phyloP scores from a whole-genome alignment of 371 early-diverging fungal species.

The Basidiobolus meristosporus region DNA sequence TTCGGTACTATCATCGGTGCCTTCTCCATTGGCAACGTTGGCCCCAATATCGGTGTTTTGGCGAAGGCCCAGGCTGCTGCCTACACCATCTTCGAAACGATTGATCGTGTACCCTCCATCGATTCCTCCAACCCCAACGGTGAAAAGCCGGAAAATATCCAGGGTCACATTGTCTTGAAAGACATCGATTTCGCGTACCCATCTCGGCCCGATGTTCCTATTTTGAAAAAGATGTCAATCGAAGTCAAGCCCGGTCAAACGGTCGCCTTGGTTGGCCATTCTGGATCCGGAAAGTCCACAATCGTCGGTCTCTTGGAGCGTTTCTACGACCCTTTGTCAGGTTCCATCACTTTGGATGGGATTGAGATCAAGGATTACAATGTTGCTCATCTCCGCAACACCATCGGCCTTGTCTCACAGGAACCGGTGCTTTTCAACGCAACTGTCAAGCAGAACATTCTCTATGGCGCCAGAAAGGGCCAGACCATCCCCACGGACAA shows the following conservation, averaged over 20 bases:
- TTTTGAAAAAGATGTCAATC: constrained; percentile 34
- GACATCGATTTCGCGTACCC: constrained; percentile 58
- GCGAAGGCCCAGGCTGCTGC: constrained; percentile 33
- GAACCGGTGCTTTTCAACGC: constrained; percentile 76
- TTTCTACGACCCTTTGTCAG: constrained; percentile 60
- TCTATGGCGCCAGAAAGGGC: constrained; percentile 29
- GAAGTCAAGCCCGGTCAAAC: constrained; percentile 49
- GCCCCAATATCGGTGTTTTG: no score
- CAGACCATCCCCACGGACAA: constrained; percentile 8
- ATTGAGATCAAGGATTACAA: constrained; percentile 40
- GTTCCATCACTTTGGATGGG: constrained; percentile 50
- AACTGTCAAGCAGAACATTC: constrained; percentile 60
- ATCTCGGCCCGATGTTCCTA: constrained; percentile 48
- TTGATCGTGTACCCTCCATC: constrained; percentile 55
- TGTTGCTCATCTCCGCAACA: constrained; percentile 43
- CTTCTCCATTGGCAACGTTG: no score
- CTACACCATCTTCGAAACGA: constrained; percentile 42
- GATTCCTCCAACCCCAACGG: constrained; percentile 33
- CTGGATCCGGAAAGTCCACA: constrained; percentile 85
- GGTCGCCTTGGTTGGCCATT: constrained; percentile 65
- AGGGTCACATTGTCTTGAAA: constrained; percentile 53
- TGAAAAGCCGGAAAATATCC: constrained; percentile 12
- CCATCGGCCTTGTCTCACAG: constrained; percentile 71
- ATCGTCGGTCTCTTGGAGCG: constrained; percentile 73
- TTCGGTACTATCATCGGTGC: constrained; percentile 23